These are phyloP conservation scores for Tricholomella constricta DNA, from an alignment of 768 basidiomycete genomes.

Conservation along the genomic window DNA sequence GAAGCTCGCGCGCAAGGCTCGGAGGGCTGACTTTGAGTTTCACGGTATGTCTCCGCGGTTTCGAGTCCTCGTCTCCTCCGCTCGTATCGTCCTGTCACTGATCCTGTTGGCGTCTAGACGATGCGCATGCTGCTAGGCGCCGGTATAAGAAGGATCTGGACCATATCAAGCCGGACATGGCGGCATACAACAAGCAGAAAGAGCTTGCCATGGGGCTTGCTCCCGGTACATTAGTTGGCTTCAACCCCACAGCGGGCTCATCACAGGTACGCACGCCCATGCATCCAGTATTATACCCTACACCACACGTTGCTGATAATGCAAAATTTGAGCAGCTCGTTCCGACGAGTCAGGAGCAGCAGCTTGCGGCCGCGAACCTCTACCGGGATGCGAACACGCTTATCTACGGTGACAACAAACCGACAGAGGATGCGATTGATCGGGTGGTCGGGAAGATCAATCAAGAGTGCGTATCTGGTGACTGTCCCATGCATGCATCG, in stretches of 20 bases:
- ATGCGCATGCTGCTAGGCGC: constrained; percentile 84
- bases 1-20: constrained; percentile 77
- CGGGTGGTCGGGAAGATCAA: constrained; percentile 90
- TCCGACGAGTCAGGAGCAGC: constrained; percentile 62
- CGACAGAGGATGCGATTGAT: constrained; percentile 94
- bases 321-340: constrained; percentile 38
- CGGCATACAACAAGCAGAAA: constrained; percentile 87
- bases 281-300: background rate
- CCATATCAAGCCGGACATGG: constrained; percentile 84
- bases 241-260: constrained; percentile 52
- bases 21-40: constrained; percentile 88
- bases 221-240: constrained; percentile 67
- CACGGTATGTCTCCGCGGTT: constrained; percentile 62
- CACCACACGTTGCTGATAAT: constrained; percentile 9
- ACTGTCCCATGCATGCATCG: no score
- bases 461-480: constrained; percentile 69
- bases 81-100: background rate
- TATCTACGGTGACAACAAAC: constrained; percentile 94
- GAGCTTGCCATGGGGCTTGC: constrained; percentile 77
- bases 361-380: constrained; percentile 73
- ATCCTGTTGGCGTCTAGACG: constrained; percentile 53
- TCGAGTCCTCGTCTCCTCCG: constrained; percentile 2
- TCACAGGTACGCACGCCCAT: constrained; percentile 40
- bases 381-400: constrained; percentile 94
- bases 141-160: constrained; percentile 93